Percentiles rank a stretch among this genome's conserved stretches.
Evolutionary conservation across 768 basidiomycete species (phyloP).

Genomic region (Leccinum subtestaceum): DNA sequence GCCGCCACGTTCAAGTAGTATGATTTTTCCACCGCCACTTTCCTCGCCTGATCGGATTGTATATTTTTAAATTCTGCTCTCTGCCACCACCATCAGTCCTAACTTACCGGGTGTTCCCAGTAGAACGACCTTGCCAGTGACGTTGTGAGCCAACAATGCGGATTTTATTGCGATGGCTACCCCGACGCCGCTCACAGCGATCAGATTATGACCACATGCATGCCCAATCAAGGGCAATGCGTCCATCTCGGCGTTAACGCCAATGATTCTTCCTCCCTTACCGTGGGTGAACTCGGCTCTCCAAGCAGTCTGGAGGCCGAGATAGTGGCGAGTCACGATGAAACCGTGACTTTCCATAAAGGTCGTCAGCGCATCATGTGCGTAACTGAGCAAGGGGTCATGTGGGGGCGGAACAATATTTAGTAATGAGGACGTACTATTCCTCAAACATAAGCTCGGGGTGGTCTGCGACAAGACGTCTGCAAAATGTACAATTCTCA

Average conservation of each 20-base stretch:
- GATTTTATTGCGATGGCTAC: constrained; percentile 70
- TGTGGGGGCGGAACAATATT: constrained; percentile 1
- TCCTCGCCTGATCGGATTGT: constrained; percentile 60
- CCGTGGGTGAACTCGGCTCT: constrained; percentile 66
- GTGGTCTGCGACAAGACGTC: constrained; percentile 44
- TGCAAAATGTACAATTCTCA: neutral
- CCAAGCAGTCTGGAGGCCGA: constrained; percentile 75
- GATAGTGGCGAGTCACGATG: constrained; percentile 65
- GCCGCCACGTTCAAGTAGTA: constrained; percentile 69
- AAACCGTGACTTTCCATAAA: constrained; percentile 72
- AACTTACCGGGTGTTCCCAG: constrained; percentile 71
- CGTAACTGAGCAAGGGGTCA: constrained; percentile 45
- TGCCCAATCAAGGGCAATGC: constrained; percentile 55
- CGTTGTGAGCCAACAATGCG: constrained; percentile 58
- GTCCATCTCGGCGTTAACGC: constrained; percentile 79
- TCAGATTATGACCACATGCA: constrained; percentile 82
- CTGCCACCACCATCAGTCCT: neutral
- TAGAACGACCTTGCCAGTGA: constrained; percentile 66
- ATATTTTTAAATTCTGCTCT: neutral
- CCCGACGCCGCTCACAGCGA: constrained; percentile 75
- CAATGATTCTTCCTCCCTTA: constrained; percentile 59
- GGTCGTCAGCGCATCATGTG: constrained; percentile 64
- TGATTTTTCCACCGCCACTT: constrained; percentile 72
- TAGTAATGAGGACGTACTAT: constrained; percentile 39
- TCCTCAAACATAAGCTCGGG: constrained; percentile 70